Percentiles rank a stretch among this genome's conserved stretches.
phyloP scores from a whole-genome alignment of 768 basidiomycete genomes.

The Boletus sp. region DNA sequence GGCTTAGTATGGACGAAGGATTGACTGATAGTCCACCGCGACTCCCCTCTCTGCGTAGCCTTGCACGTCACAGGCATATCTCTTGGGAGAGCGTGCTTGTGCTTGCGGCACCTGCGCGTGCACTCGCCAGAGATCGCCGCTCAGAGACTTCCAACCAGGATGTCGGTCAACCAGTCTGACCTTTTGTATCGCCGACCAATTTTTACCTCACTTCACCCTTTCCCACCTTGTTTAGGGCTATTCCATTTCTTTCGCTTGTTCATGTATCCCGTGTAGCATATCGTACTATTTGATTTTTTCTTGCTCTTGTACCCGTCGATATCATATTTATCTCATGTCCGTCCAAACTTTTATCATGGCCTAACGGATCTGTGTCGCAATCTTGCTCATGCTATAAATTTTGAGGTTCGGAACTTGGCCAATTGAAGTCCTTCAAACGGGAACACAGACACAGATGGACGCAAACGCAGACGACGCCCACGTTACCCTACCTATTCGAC shows the following conservation, averaged over 20 bases:
- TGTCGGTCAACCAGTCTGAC: neutral
- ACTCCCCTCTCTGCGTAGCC: neutral
- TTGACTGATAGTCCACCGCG: neutral
- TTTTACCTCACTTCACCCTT: no score
- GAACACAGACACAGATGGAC: neutral
- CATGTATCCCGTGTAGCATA: no score
- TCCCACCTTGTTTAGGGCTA: no score
- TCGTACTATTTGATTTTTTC: no score
- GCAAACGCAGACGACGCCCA: constrained; percentile 8
- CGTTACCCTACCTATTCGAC: constrained; percentile 53
- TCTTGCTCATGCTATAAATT: no score
- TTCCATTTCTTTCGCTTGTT: no score
- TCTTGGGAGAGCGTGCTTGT: neutral
- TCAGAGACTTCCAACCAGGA: neutral
- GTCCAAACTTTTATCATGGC: no score
- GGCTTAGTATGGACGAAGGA: neutral
- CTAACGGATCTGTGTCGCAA: no score
- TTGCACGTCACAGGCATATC: neutral
- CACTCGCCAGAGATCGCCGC: neutral
- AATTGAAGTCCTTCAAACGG: no score
- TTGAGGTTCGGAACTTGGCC: no score
- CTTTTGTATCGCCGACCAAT: neutral
- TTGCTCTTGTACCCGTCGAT: no score
- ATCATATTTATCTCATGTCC: no score
- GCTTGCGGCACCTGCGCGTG: neutral